A percentile compares a stretch with the other conserved stretches of the same genome.
Conservation (phyloP, 163 green algal species). For the Botryococcus braunii region DNA sequence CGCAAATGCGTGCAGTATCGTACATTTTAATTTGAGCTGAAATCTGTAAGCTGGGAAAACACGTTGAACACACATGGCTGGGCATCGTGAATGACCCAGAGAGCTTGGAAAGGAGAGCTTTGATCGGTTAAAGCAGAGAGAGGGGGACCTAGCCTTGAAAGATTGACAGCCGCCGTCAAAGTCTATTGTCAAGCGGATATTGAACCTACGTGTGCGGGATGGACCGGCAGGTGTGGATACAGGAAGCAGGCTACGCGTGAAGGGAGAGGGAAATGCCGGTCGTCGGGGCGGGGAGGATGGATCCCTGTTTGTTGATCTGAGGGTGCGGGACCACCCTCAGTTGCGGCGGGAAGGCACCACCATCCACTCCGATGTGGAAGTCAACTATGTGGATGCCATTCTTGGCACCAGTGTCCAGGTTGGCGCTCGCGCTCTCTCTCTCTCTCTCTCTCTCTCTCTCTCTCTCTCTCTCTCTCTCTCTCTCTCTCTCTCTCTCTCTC, state of each 20-base stretch:
- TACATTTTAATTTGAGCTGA: too few species aligned
- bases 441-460: not conserved
- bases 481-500: not conserved
- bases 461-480: not conserved
- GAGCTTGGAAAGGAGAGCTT: too few species aligned
- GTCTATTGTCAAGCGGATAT: too few species aligned
- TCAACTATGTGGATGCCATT: slow-evolving; percentile 91
- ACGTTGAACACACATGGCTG: too few species aligned
- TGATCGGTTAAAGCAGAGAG: too few species aligned
- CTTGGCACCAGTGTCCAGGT: slow-evolving; percentile 52
- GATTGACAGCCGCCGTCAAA: too few species aligned
- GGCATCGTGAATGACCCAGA: too few species aligned
- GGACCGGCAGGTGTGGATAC: slow-evolving; percentile 70
- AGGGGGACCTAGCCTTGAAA: too few species aligned
- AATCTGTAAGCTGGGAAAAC: too few species aligned
- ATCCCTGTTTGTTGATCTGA: slow-evolving; percentile 95
- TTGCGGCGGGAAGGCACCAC: slow-evolving; percentile 76
- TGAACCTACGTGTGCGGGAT: too few species aligned
- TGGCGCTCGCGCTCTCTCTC: not conserved
- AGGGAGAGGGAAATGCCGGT: slow-evolving; percentile 75
- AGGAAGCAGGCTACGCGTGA: slow-evolving; percentile 77
- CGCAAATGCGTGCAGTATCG: too few species aligned
- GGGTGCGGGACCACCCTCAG: slow-evolving; percentile 54
- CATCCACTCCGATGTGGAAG: slow-evolving; percentile 81
- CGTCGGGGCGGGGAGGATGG: slow-evolving; percentile 57